Conservation (phyloP, 495 filamentous ascomycete species). For the Podospora pseudoanserina region DNA sequence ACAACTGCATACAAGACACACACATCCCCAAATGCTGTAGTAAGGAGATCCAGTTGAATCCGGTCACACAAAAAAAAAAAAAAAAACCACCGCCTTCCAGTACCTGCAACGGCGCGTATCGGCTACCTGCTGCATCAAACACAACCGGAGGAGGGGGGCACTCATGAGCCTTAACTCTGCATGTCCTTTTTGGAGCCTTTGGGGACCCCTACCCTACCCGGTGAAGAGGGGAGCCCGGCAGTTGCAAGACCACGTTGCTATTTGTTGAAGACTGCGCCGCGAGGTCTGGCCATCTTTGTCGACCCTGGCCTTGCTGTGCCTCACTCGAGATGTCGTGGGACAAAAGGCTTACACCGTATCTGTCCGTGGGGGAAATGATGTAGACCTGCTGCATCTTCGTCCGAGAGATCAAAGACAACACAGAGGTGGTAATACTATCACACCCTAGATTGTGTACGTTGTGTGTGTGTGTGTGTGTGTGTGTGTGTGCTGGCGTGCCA, state of each 20-base stretch:
- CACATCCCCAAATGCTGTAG: neutral
- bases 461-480: no score
- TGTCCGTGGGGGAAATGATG: no score
- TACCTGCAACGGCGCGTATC: neutral
- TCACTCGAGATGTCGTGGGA: no score
- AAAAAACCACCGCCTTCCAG: neutral
- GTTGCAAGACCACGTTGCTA: neutral
- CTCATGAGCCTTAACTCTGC: neutral
- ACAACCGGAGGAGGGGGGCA: neutral
- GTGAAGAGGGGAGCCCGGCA: neutral
- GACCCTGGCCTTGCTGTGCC: no score
- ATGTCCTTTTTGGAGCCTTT: neutral
- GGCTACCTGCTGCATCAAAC: slow-evolving; percentile 5
- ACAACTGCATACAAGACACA: neutral
- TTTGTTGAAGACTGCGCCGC: neutral
- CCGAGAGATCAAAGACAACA: no score
- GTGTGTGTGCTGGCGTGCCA: neutral
- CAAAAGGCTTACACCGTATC: no score
- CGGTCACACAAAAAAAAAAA: neutral
- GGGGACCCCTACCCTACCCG: no score
- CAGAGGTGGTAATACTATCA: no score
- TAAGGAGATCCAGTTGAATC: neutral
- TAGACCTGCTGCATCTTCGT: no score
- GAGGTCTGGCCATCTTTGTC: neutral
- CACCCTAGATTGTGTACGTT: neutral